Conservation (phyloP, 768 basidiomycete species). For the Multifurca ochricompacta region DNA sequence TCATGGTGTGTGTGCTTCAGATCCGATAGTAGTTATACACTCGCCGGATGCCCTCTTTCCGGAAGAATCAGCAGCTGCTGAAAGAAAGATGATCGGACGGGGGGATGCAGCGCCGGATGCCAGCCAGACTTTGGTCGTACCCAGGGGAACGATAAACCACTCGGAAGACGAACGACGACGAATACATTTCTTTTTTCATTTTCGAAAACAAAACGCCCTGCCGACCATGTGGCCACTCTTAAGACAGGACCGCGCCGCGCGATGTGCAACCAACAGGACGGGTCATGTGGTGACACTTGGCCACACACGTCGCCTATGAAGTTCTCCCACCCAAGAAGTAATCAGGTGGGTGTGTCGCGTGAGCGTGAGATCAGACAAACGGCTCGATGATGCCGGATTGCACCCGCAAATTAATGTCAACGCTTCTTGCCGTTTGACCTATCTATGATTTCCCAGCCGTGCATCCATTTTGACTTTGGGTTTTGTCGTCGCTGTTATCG, state of each 20-base stretch:
- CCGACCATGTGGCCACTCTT: too few species aligned
- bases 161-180: not conserved
- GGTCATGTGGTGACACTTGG: slow-evolving; percentile 11
- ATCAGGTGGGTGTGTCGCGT: not conserved
- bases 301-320: not conserved
- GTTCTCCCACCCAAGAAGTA: too few species aligned
- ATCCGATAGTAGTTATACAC: slow-evolving; percentile 11
- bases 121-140: not conserved
- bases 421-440: not conserved
- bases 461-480: not conserved
- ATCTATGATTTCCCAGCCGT: not conserved
- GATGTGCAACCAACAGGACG: too few species aligned
- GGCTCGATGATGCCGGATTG: not conserved
- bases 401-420: not conserved
- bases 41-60: not conserved
- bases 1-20: slow-evolving; percentile 42
- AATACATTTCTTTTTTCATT: not conserved
- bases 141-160: not conserved
- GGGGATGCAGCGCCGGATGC: too few species aligned
- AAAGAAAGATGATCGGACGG: not conserved
- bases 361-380: not conserved
- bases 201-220: too few species aligned
- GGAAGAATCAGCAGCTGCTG: not conserved
- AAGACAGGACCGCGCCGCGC: too few species aligned
- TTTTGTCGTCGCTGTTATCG: slow-evolving; percentile 2